phyloP scores from a whole-genome alignment of 352 stramenopile genomes.

The Phytophthora uliginosa region DNA sequence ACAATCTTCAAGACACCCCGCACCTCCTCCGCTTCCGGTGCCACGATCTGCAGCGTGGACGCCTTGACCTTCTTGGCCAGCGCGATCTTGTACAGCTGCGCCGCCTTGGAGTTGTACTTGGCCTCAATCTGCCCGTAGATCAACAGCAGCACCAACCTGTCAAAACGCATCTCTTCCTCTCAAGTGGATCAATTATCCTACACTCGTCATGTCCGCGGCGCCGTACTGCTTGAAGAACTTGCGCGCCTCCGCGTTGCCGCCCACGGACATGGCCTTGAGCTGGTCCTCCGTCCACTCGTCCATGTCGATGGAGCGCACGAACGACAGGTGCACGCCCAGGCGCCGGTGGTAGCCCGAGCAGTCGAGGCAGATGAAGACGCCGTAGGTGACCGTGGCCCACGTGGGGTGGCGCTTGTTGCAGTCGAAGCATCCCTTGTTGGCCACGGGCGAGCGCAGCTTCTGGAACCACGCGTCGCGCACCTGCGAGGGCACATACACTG shows the following conservation, averaged over 20 bases:
- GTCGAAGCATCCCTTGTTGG: conserved; percentile 97
- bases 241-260: conserved; percentile 94
- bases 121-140: conserved; percentile 79
- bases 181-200: conserved; percentile 16
- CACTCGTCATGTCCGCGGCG: conserved; percentile 88
- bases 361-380: conserved; percentile 97
- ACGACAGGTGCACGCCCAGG: conserved; percentile 95
- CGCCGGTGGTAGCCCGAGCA: conserved; percentile 95
- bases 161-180: neutral
- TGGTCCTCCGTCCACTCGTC: conserved; percentile 97
- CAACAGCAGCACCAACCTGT: conserved; percentile 2
- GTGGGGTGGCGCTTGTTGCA: conserved; percentile 96
- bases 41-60: conserved; percentile 68
- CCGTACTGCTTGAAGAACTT: conserved; percentile 97
- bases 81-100: conserved; percentile 89
- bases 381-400: conserved; percentile 97
- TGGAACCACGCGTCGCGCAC: conserved; percentile 91
- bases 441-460: conserved; percentile 74
- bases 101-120: conserved; percentile 94
- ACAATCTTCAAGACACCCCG: neutral
- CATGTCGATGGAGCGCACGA: conserved; percentile 97
- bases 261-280: conserved; percentile 93
- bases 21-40: conserved; percentile 49
- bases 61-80: conserved; percentile 89
- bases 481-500: conserved; percentile 77